A percentile compares a stretch with the other conserved stretches of the same genome.
These are phyloP conservation scores for Narthecium ossifragum DNA, from an alignment of 106 monocot species.

Conservation along the genomic window DNA sequence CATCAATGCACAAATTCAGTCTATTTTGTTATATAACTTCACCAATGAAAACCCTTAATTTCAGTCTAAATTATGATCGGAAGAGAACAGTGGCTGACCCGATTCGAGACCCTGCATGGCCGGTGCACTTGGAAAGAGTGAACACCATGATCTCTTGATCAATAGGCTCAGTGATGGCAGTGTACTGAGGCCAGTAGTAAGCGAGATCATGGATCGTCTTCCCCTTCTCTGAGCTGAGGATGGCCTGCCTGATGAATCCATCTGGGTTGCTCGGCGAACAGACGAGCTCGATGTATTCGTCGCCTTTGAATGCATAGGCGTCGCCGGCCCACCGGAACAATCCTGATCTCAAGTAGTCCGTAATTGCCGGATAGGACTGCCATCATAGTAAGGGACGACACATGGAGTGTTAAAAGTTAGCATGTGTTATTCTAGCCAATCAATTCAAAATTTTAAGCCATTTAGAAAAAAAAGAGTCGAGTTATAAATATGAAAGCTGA, in stretches of 20 bases:
- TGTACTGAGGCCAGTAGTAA: slow-evolving; percentile 18
- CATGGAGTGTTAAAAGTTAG: not conserved
- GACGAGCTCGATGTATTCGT: slow-evolving; percentile 23
- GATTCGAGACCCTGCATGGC: slow-evolving; percentile 16
- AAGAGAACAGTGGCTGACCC: slow-evolving; percentile 6
- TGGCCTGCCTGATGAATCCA: slow-evolving; percentile 13
- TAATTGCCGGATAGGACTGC: slow-evolving; percentile 21
- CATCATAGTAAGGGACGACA: not conserved
- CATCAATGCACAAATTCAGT: not conserved
- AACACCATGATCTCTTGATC: slow-evolving; percentile 15
- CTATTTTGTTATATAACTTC: not conserved
- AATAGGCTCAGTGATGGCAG: slow-evolving; percentile 1
- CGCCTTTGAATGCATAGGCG: slow-evolving; percentile 8
- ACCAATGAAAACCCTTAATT: not conserved
- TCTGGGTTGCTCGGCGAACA: slow-evolving; percentile 33
- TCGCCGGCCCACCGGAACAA: slow-evolving; percentile 27
- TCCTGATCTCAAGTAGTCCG: slow-evolving; percentile 22
- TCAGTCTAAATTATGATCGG: not conserved
- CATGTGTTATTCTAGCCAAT: not conserved
- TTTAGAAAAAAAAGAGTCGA: not conserved
- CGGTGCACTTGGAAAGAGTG: slow-evolving; percentile 10
- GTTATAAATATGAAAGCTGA: not conserved
- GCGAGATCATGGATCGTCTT: slow-evolving; percentile 7
- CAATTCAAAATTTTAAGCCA: not conserved
- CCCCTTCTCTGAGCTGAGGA: slow-evolving; percentile 4